Evolutionary conservation across 2,329 filamentous ascomycete species (phyloP).

Genomic region (Fusarium stilboides): DNA sequence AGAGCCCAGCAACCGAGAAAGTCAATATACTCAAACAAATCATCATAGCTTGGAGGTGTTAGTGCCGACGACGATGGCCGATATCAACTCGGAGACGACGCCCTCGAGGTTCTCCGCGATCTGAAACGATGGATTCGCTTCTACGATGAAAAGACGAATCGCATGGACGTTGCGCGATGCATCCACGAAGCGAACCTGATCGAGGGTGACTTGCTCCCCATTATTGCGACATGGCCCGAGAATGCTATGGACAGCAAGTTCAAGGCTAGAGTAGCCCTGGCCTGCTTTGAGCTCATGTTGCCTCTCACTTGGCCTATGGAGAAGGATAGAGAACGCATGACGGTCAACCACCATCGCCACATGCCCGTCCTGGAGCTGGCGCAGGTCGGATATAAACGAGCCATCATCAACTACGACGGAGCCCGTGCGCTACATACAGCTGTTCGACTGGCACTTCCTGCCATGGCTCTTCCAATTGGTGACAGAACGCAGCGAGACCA

Average conservation of each 20-base stretch:
- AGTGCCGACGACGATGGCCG: conserved; percentile 83
- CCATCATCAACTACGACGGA: conserved; percentile 86
- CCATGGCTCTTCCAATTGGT: conserved; percentile 83
- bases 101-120: conserved; percentile 91
- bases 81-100: conserved; percentile 94
- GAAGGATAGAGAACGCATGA: conserved; percentile 83
- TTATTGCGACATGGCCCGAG: conserved; percentile 86
- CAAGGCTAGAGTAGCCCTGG: conserved; percentile 84
- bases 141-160: conserved; percentile 93
- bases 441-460: conserved; percentile 85
- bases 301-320: conserved; percentile 96
- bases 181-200: conserved; percentile 94
- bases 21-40: conserved; percentile 31
- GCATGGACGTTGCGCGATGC: conserved; percentile 94
- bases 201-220: conserved; percentile 89
- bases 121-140: conserved; percentile 95
- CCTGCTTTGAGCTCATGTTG: conserved; percentile 91
- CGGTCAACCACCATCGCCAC: conserved; percentile 92
- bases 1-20: neutral
- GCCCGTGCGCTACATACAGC: conserved; percentile 84
- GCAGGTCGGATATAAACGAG: conserved; percentile 91
- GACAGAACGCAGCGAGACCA: conserved; percentile 87
- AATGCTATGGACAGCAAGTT: conserved; percentile 80
- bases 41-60: conserved; percentile 83
- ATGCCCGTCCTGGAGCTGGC: conserved; percentile 89